These are phyloP conservation scores for Simplicillium aogashimaense DNA, from an alignment of 2,329 filamentous ascomycete species.

Conservation along the genomic window DNA sequence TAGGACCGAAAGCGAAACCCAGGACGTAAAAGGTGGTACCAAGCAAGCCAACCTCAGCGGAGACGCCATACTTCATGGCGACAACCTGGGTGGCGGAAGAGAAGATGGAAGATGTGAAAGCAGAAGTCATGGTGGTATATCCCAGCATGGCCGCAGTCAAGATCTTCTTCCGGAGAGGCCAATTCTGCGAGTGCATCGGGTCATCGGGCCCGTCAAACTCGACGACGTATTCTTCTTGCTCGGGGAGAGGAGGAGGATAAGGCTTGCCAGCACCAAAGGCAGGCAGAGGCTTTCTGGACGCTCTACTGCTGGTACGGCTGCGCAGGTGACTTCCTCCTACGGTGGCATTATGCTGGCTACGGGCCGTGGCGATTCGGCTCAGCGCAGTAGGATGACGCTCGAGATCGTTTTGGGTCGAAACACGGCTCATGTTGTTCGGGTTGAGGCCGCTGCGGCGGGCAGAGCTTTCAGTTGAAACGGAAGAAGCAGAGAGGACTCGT, in stretches of 20 bases:
- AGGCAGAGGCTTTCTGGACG: slow-evolving; percentile 51
- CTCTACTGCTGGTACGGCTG: slow-evolving; percentile 29
- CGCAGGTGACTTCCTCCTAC: slow-evolving; percentile 42
- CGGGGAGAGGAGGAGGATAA: slow-evolving; percentile 60
- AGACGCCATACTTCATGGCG: slow-evolving; percentile 48
- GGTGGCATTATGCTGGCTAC: slow-evolving; percentile 61
- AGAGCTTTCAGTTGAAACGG: slow-evolving; percentile 37
- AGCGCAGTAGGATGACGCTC: slow-evolving; percentile 61
- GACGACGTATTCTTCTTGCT: slow-evolving; percentile 68
- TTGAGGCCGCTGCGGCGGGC: slow-evolving; percentile 23
- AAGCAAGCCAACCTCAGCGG: slow-evolving; percentile 50
- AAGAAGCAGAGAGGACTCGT: slow-evolving; percentile 45
- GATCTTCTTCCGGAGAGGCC: slow-evolving; percentile 70
- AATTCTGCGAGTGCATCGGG: slow-evolving; percentile 80
- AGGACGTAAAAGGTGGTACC: slow-evolving; percentile 63
- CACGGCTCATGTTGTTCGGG: slow-evolving; percentile 43
- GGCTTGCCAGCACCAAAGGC: slow-evolving; percentile 65
- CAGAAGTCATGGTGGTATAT: slow-evolving; percentile 61
- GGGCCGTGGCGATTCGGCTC: slow-evolving; percentile 59
- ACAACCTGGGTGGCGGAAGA: slow-evolving; percentile 53
- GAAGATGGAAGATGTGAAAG: slow-evolving; percentile 70
- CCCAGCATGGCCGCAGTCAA: slow-evolving; percentile 58
- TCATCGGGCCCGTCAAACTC: slow-evolving; percentile 80
- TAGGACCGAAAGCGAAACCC: slow-evolving; percentile 62
- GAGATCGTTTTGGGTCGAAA: slow-evolving; percentile 57